Evolutionary conservation across 2,329 filamentous ascomycete genomes (phyloP).

Genomic region (Aspergillus spinulosporus): DNA sequence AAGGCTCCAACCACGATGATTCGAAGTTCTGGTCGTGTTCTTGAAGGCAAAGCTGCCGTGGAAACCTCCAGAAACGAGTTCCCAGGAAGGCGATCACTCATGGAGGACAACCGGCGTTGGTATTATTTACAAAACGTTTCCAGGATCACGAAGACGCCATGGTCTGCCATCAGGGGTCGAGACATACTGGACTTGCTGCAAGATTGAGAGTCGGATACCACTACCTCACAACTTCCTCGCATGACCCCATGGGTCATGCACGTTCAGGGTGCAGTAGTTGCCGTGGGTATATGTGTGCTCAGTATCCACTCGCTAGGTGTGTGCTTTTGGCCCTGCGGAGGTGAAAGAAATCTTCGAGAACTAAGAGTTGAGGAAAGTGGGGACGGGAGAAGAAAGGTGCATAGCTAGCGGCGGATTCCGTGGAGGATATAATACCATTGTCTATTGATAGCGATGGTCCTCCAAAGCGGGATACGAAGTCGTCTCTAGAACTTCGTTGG

Average conservation of each 20-base stretch:
- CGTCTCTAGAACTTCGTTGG: slow-evolving; percentile 6
- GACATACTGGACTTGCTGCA: not conserved
- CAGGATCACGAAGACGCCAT: not conserved
- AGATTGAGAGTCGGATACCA: not conserved
- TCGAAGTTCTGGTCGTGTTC: not conserved
- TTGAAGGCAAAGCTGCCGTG: not conserved
- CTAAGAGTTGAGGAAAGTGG: not conserved
- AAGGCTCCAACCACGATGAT: not conserved
- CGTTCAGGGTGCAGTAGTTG: not conserved
- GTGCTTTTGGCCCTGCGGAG: not conserved
- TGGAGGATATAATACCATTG: not conserved
- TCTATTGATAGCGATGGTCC: not conserved
- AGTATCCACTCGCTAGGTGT: not conserved
- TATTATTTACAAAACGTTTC: no score
- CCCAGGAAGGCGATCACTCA: no score
- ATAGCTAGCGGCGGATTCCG: not conserved
- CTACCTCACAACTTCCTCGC: not conserved
- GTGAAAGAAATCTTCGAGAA: not conserved
- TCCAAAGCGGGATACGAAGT: not conserved
- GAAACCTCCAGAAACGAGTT: not conserved
- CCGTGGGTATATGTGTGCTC: not conserved
- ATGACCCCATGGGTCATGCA: not conserved
- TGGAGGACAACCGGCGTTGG: no score
- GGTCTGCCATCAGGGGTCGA: not conserved
- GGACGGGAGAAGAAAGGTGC: not conserved